phyloP scores from a whole-genome alignment of 2,329 filamentous ascomycete species.

The Trichoderma gracile region DNA sequence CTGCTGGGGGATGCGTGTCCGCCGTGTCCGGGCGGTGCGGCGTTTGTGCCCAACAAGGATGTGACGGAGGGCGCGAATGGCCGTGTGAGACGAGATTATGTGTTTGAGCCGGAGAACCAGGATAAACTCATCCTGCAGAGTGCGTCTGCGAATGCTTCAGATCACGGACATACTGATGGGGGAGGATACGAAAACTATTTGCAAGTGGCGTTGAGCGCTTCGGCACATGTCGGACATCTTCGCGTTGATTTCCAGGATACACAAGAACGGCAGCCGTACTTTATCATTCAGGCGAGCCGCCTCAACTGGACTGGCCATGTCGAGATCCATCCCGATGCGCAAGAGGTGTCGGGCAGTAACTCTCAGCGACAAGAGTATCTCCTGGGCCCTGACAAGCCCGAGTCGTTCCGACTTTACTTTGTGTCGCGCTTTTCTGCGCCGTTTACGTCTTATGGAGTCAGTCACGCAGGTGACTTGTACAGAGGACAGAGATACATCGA shows the following conservation, averaged over 20 bases:
- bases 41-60: slow-evolving; percentile 18
- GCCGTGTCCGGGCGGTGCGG: slow-evolving; percentile 37
- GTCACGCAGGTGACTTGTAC: slow-evolving; percentile 35
- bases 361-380: slow-evolving; percentile 49
- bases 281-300: slow-evolving; percentile 47
- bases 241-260: slow-evolving; percentile 42
- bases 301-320: slow-evolving; percentile 49
- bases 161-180: neutral
- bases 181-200: slow-evolving; percentile 30
- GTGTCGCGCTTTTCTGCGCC: slow-evolving; percentile 49
- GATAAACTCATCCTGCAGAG: slow-evolving; percentile 23
- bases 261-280: slow-evolving; percentile 35
- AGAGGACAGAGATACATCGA: slow-evolving; percentile 30
- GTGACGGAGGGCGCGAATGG: slow-evolving; percentile 45
- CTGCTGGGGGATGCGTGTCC: slow-evolving; percentile 44
- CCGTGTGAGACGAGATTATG: slow-evolving; percentile 31
- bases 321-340: slow-evolving; percentile 39
- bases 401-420: slow-evolving; percentile 48
- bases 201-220: slow-evolving; percentile 43
- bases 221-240: slow-evolving; percentile 45
- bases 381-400: slow-evolving; percentile 45
- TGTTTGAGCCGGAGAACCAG: slow-evolving; percentile 32
- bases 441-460: slow-evolving; percentile 42
- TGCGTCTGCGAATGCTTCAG: neutral
- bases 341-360: slow-evolving; percentile 47